Percentiles rank a stretch among this genome's conserved stretches.
phyloP scores from a whole-genome alignment of 2,329 filamentous ascomycete species.

The Aspergillus pseudoterreus region DNA sequence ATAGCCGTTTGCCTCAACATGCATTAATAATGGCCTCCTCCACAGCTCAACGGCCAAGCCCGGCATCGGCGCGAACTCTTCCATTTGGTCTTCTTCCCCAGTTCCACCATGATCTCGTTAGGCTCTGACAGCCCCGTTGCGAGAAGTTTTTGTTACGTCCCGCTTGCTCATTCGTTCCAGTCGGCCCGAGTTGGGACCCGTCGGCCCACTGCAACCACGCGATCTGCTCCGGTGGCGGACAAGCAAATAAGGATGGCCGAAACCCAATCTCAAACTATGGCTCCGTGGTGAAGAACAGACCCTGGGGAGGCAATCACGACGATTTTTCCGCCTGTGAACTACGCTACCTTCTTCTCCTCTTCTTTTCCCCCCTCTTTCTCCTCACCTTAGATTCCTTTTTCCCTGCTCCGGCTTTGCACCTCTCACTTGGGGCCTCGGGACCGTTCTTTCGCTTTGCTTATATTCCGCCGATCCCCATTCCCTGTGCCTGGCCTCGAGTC shows the following conservation, averaged over 20 bases:
- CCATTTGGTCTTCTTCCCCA: slow-evolving; percentile 13
- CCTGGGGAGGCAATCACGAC: background rate
- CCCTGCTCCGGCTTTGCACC: background rate
- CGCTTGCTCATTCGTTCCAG: slow-evolving; percentile 14
- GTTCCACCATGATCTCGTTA: slow-evolving; percentile 10
- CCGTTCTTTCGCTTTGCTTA: background rate
- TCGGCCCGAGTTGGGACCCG: slow-evolving; percentile 1
- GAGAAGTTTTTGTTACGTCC: slow-evolving; percentile 19
- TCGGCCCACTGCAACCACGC: slow-evolving; percentile 13
- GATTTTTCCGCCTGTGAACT: background rate
- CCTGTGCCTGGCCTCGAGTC: background rate
- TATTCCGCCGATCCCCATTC: background rate
- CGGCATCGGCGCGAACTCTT: background rate
- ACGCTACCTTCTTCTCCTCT: background rate
- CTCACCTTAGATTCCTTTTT: background rate
- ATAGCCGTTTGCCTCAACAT: background rate
- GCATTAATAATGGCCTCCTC: background rate
- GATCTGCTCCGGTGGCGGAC: slow-evolving; percentile 16
- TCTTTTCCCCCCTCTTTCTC: background rate
- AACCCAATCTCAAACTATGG: background rate
- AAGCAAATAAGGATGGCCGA: background rate
- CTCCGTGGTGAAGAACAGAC: background rate
- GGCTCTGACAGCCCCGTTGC: slow-evolving; percentile 3
- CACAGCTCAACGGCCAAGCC: background rate
- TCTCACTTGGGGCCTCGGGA: background rate